These are phyloP conservation scores for Geotrichum siamense DNA, from an alignment of 1,139 yeast genomes.

Conservation along the genomic window DNA sequence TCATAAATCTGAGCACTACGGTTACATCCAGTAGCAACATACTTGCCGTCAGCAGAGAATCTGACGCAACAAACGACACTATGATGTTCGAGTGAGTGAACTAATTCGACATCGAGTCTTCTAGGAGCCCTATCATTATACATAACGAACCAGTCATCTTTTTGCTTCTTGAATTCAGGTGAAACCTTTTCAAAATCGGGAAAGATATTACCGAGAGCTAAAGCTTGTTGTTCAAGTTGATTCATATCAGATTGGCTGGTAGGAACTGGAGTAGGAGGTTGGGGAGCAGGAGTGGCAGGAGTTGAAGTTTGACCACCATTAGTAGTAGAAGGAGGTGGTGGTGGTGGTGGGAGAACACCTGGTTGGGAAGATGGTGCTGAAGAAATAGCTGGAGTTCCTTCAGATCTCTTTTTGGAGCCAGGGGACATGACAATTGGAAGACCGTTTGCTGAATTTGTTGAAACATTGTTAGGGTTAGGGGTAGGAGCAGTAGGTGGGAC, in stretches of 20 bases:
- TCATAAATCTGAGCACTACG: slow-evolving; percentile 91
- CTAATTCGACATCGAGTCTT: slow-evolving; percentile 73
- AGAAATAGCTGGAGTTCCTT: slow-evolving; percentile 24
- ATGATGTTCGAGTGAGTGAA: slow-evolving; percentile 84
- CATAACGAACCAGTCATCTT: slow-evolving; percentile 79
- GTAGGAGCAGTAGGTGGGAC: slow-evolving; percentile 17
- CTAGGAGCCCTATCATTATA: slow-evolving; percentile 82
- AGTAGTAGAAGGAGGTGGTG: slow-evolving; percentile 19
- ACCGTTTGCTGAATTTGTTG: slow-evolving; percentile 18
- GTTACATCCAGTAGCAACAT: slow-evolving; percentile 94
- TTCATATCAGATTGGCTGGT: slow-evolving; percentile 24
- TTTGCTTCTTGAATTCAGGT: slow-evolving; percentile 74
- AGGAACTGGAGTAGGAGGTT: slow-evolving; percentile 13
- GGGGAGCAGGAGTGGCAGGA: slow-evolving; percentile 20
- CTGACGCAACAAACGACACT: slow-evolving; percentile 96
- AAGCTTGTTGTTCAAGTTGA: slow-evolving; percentile 32
- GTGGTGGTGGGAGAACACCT: slow-evolving; percentile 22
- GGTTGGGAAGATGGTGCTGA: slow-evolving; percentile 21
- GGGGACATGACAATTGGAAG: slow-evolving; percentile 20
- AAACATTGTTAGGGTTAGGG: slow-evolving; percentile 15
- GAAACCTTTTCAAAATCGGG: slow-evolving; percentile 73
- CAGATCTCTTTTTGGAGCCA: slow-evolving; percentile 20
- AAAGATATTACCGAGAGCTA: slow-evolving; percentile 47
- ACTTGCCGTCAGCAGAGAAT: slow-evolving; percentile 70
- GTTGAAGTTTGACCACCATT: slow-evolving; percentile 8